Evolutionary conservation across 306 rosid genomes (phyloP), one percentile per base, ranked within the genome.

Genomic region (Psophocarpus tetragonolobus): DNA sequence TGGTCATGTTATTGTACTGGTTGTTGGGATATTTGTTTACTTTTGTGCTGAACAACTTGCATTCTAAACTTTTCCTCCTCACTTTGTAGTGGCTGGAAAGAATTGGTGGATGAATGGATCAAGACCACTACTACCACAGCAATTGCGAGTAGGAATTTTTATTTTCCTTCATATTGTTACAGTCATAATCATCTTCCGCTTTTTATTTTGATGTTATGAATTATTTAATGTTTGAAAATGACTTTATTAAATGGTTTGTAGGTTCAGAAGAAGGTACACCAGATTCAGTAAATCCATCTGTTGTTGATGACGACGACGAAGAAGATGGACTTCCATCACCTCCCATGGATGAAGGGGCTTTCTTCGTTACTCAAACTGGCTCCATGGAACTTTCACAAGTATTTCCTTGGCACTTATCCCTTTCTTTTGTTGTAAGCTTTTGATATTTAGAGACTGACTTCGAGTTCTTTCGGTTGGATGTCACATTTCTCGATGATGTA

Each of bases 281-380:
- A 0, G 97, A 92, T 78, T 91, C 96, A 12, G 79, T 78, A 30
- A 80, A 90, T 76, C 93, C 94, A 9, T 85, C 96, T 45, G 85
- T 76, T 12, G 80, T 87, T 30, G 87, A 86, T 41, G 93, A 60
- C 3, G 69, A 79, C 5, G 82, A 56, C 5, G 81, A 54, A 21
- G 80, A 90, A 53, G 97, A 87, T 72, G 98, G 99, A 61, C 94
- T 95, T 62, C 97, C 99, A 18, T 92, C 94, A 45, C 97, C 97
- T 85, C 99, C 99, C 50, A 29, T 95, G 83, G 99, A 95, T 64
- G 97, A 91, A 57, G 90, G 88, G 30, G 93, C 81, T 53, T 88
- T 92, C 85, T 84, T 92, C 79, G 83, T 90, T 6, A 70, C 97
- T 51, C 87, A 76, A 63, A 32, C 93, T 57, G 82, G 85, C 30